These are phyloP conservation scores for Starmerella cellae DNA, from an alignment of 805 yeast species.

Conservation along the genomic window DNA sequence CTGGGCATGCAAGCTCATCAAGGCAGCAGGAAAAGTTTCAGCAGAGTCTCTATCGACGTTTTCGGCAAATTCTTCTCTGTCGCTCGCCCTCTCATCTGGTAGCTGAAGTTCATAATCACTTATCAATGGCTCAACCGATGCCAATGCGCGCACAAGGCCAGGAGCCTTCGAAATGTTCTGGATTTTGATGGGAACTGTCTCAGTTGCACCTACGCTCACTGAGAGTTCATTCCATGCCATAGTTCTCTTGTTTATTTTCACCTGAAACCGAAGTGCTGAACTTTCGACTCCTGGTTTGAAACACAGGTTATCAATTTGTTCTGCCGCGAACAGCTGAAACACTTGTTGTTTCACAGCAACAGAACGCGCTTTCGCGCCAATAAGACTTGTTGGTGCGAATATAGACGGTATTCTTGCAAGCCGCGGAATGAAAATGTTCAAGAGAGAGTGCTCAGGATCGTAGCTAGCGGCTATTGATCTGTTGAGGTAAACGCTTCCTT, in stretches of 20 bases:
- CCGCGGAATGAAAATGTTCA: conserved; percentile 7
- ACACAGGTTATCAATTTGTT: neutral
- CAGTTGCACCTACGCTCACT: neutral
- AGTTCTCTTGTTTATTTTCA: neutral
- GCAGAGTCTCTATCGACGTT: too few species aligned
- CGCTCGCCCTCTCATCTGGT: neutral
- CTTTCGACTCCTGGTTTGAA: conserved; percentile 2
- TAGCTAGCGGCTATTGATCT: conserved; percentile 5
- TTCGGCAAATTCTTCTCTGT: too few species aligned
- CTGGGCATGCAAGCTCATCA: conserved; percentile 6
- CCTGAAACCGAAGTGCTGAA: conserved; percentile 8
- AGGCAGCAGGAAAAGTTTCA: neutral
- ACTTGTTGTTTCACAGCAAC: neutral
- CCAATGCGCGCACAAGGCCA: neutral
- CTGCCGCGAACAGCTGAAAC: conserved; percentile 1
- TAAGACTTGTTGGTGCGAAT: neutral
- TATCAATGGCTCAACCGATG: conserved; percentile 5
- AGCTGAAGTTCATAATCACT: conserved; percentile 15
- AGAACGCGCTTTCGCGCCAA: conserved; percentile 6
- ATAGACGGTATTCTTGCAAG: neutral
- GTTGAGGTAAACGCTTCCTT: conserved; percentile 2
- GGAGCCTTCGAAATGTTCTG: neutral
- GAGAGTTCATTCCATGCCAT: conserved; percentile 1
- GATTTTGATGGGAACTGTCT: neutral
- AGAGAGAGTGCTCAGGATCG: conserved; percentile 1